Percentiles rank a stretch among this genome's conserved stretches.
phyloP scores from a whole-genome alignment of 2,329 filamentous ascomycete genomes.

The Periconia macrospinosa region DNA sequence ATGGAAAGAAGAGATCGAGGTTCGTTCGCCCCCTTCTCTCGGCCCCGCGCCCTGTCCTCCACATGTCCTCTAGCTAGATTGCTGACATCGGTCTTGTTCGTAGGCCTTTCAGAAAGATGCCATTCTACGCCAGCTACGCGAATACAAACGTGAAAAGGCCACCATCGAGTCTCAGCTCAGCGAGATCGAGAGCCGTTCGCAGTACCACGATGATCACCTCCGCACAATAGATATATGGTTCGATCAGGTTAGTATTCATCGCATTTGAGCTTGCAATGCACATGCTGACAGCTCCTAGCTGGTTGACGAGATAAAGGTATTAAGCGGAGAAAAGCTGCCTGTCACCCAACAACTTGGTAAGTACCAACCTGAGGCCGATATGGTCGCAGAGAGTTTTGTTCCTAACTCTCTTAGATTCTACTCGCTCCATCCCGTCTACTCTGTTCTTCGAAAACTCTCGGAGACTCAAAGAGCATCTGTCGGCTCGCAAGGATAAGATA shows the following conservation, averaged over 20 bases:
- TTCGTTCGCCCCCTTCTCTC: conserved; percentile 55
- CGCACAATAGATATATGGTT: conserved; percentile 92
- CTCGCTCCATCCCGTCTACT: conserved; percentile 53
- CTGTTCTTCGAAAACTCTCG: conserved; percentile 59
- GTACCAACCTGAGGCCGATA: conserved; percentile 3
- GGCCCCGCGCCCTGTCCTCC: conserved; percentile 10
- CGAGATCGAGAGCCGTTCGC: conserved; percentile 75
- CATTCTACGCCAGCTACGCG: conserved; percentile 95
- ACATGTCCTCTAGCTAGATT: conserved; percentile 27
- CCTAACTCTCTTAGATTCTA: conserved; percentile 21
- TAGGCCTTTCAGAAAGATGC: conserved; percentile 94
- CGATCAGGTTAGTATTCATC: conserved; percentile 69
- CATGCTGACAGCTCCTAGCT: conserved; percentile 41
- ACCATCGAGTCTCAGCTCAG: conserved; percentile 79
- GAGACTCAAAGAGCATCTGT: conserved; percentile 68
- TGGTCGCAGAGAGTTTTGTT: neutral
- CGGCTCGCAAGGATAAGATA: conserved; percentile 74
- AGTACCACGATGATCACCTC: conserved; percentile 89
- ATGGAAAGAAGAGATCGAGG: conserved; percentile 72
- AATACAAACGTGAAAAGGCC: conserved; percentile 89
- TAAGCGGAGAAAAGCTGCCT: conserved; percentile 41
- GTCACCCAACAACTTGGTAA: conserved; percentile 20
- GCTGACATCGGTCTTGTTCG: conserved; percentile 32
- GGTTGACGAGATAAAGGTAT: conserved; percentile 52
- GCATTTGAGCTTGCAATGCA: conserved; percentile 7